phyloP scores from a whole-genome alignment of 345 rosid genomes.

The Lepidium didymum region DNA sequence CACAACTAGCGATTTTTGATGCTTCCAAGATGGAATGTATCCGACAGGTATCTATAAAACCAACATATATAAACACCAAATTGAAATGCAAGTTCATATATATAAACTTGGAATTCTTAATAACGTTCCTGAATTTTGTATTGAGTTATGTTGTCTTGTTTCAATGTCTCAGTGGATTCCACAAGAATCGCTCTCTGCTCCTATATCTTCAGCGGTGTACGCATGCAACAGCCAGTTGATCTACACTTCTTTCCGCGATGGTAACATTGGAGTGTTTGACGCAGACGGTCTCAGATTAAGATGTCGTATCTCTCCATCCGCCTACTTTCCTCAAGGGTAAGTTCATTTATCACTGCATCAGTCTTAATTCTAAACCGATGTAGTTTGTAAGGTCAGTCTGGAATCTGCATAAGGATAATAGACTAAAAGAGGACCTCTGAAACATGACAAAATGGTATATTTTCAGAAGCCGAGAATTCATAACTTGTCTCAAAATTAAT shows the following conservation, averaged over 20 bases:
- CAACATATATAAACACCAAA: background rate
- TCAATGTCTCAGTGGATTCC: conserved; percentile 63
- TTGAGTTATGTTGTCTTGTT: conserved; percentile 1
- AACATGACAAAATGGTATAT: background rate
- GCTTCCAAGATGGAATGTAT: conserved; percentile 76
- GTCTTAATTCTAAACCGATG: background rate
- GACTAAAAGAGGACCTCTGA: background rate
- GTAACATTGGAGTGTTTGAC: conserved; percentile 69
- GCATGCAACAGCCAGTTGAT: conserved; percentile 78
- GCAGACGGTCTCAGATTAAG: conserved; percentile 59
- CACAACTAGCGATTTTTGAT: conserved; percentile 74
- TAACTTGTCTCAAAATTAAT: background rate
- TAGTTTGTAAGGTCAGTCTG: background rate
- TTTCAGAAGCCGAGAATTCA: background rate
- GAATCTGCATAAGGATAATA: background rate
- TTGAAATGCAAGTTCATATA: background rate
- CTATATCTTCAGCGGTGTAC: conserved; percentile 64
- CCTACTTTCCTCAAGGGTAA: conserved; percentile 61
- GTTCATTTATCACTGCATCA: background rate
- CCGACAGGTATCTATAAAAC: conserved; percentile 48
- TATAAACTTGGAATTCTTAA: background rate
- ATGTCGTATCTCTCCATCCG: conserved; percentile 63
- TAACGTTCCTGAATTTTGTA: background rate
- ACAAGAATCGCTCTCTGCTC: conserved; percentile 60
- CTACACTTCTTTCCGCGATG: conserved; percentile 64